Evolutionary conservation across 2,329 filamentous ascomycete genomes (phyloP).

Genomic region (Xylariales sp.): DNA sequence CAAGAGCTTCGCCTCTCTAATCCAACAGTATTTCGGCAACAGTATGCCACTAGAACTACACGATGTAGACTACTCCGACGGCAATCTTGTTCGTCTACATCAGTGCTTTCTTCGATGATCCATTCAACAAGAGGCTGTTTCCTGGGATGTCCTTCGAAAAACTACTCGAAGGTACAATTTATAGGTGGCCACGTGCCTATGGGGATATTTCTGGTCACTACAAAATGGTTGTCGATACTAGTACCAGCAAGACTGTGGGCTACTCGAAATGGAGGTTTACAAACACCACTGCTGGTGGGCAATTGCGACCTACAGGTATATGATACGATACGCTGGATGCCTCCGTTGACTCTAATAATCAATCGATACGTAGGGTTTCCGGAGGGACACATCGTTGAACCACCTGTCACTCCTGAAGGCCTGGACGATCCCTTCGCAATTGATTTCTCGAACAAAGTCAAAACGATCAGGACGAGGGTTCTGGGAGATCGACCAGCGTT

Average conservation of each 20-base stretch:
- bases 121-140: background rate
- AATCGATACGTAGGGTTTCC: background rate
- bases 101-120: background rate
- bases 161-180: background rate
- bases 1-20: too few relatives aligned
- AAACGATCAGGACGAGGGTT: background rate
- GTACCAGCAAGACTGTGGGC: background rate
- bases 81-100: background rate
- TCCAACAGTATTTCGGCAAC: too few relatives aligned
- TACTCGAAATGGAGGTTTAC: background rate
- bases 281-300: background rate
- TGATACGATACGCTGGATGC: too few relatives aligned
- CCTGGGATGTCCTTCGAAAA: background rate
- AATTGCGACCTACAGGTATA: background rate
- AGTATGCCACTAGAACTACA: background rate
- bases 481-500: background rate
- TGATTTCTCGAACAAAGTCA: background rate
- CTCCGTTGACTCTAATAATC: background rate
- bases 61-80: background rate
- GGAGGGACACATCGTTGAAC: background rate
- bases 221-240: background rate
- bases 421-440: background rate
- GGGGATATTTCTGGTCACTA: background rate
- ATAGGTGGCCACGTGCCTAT: background rate
- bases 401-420: background rate